Base-by-base conservation (phyloP, 2,329 filamentous ascomycete species). In the Tricladium varicosporioides region DNA sequence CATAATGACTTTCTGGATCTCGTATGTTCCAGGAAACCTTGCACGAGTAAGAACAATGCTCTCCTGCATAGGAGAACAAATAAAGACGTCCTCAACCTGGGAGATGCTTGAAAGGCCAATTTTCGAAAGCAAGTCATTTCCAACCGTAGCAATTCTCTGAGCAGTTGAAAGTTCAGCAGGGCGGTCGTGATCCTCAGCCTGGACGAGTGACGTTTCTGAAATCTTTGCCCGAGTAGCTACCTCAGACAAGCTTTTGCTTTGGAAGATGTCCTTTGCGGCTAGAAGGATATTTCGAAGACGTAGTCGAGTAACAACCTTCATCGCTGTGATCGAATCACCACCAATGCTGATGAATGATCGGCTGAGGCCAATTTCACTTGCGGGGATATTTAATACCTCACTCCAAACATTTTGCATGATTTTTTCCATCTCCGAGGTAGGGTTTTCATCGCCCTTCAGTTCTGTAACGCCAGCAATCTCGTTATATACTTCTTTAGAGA, bases 331-430 rank as follows among this genome's bases (percentile, higher is more conserved):
- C 14, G 51, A 53, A 19, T 53, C 51, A 16, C 72, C 72, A 15
- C 71, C 70, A 0, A 73, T 60, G 5, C 59, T 59, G 59, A 73
- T 73, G 64, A 77, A 77, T 10, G 70, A 75, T 48, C 72, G 71
- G 19, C 62, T 43, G 18, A 49, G 43, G 18, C 58, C 59, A 55
- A 62, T 56, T 1, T 65, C 68, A 3, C 18, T 27, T 14, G 22
- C 32, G 11, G 56, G 48, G 31, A 59, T 31, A 42, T 61, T 53
- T 2, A 63, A 32, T 10, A 58, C 44, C 14, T n/a, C 8, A 8
- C 36, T 44, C 61, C 57, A 65, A 8, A 63, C 22, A 8, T 32
- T 43, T 22, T 48, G 48, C 15, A 66, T 8, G 31, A 33, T 42
- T 5, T 54, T 36, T 45, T 62, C 51, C 11, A 32, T 36, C 3